A percentile compares a stretch with the other conserved stretches of the same genome.
Evolutionary conservation across 2,329 filamentous ascomycete species (phyloP).

Genomic region (Alternaria conjuncta): DNA sequence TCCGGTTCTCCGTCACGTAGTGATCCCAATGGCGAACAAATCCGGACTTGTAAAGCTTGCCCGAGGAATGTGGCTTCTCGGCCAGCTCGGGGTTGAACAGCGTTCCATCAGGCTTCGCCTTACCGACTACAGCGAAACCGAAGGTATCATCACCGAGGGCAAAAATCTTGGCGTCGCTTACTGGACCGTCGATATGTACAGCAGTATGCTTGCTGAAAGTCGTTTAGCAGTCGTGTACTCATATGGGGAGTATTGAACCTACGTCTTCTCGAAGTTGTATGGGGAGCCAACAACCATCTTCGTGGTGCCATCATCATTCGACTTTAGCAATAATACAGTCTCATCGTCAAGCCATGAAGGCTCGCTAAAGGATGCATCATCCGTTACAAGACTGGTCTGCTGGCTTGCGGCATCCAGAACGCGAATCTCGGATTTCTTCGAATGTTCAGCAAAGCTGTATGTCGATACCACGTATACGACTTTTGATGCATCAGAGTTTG

Average conservation of each 20-base stretch:
- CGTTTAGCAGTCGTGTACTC: not conserved
- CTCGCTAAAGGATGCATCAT: conserved; percentile 70
- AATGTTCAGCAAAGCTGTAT: conserved; percentile 81
- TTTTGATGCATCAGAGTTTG: conserved; percentile 70
- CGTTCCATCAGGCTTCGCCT: conserved; percentile 71
- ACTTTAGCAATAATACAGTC: conserved; percentile 64
- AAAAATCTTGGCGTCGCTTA: conserved; percentile 56
- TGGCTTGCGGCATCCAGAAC: conserved; percentile 73
- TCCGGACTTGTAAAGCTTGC: conserved; percentile 73
- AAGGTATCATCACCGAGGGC: conserved; percentile 46
- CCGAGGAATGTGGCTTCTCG: conserved; percentile 66
- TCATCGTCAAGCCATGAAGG: conserved; percentile 78
- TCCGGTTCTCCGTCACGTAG: conserved; percentile 73
- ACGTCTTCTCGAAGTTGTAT: conserved; percentile 43
- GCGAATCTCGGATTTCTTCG: conserved; percentile 71
- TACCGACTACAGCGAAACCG: conserved; percentile 61
- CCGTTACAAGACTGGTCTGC: conserved; percentile 69
- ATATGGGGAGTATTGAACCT: not conserved
- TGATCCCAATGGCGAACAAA: conserved; percentile 85
- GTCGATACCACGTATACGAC: conserved; percentile 73
- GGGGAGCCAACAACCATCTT: conserved; percentile 44
- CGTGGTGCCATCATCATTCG: conserved; percentile 51
- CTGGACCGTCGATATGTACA: conserved; percentile 53
- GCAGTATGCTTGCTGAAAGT: conserved; percentile 48
- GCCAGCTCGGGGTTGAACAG: conserved; percentile 71